These are phyloP conservation scores for Aspergillus sp. DNA, from an alignment of 2,329 filamentous ascomycete genomes.

Conservation along the genomic window DNA sequence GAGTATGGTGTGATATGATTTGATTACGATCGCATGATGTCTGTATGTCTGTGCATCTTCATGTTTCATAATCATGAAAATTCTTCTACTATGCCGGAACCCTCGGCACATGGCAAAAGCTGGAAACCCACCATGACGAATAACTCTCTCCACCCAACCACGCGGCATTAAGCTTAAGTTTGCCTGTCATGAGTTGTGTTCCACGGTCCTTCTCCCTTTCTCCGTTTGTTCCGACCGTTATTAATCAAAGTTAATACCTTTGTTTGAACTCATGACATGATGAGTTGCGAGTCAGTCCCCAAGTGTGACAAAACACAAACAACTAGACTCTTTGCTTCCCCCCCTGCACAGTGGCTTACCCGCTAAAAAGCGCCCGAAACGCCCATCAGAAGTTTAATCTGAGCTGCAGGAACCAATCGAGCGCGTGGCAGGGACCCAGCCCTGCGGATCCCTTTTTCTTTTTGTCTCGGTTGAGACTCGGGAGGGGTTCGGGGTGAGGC, in stretches of 20 bases:
- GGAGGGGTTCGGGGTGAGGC: background rate
- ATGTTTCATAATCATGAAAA: background rate
- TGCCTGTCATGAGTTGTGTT: background rate
- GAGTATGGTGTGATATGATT: too few relatives aligned
- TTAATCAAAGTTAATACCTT: conserved; percentile 4
- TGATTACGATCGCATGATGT: too few relatives aligned
- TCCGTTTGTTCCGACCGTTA: background rate
- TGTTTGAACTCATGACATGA: background rate
- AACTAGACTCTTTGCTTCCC: too few relatives aligned
- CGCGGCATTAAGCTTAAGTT: conserved; percentile 2
- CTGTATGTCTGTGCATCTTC: too few relatives aligned
- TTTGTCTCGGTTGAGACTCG: background rate
- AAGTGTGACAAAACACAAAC: too few relatives aligned
- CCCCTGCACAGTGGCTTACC: background rate
- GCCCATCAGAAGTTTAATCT: background rate
- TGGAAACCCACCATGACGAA: background rate
- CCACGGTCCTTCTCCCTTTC: background rate
- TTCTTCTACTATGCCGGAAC: background rate
- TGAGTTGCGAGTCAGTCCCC: background rate
- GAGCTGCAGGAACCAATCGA: background rate
- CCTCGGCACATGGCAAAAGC: background rate
- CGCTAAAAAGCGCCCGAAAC: background rate
- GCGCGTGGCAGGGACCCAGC: too few relatives aligned
- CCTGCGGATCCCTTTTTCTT: background rate
- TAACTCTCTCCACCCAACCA: background rate